Base-by-base conservation (phyloP, 2,329 filamentous ascomycete genomes). In the Fusarium albosuccineum region DNA sequence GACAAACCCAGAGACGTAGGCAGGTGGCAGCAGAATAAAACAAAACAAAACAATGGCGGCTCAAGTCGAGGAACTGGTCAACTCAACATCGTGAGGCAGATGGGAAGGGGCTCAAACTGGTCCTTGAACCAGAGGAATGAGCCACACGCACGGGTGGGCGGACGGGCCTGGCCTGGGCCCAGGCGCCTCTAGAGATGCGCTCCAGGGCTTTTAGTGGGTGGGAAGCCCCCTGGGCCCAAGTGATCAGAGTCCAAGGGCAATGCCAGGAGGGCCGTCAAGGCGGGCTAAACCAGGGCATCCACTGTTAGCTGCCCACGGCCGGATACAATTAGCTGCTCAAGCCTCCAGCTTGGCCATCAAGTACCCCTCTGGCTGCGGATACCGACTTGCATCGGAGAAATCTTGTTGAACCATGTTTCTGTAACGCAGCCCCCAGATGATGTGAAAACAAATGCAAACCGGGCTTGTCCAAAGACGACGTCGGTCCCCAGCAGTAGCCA, bases 301-400 rank as follows among this genome's bases (percentile, higher is more conserved):
- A 60, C 50, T 68, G 64, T 67, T 68, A 67, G 53, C 33, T 59
- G 5, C 16, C 39, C 34, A 60, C 53, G 54, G 13, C 46, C 17
- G 59, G 44, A 36, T 67, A 67, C 64, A 29, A 17, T 34, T 16
- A 41, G 42, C 8, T 37, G 17, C 22, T 27, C 26, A 13, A 37
- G 17, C 11, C 17, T 44, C 50, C 26, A 34, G 46, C 37, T 36
- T 30, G 17, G 22, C 13, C 9, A 17, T n/a, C 42, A 55, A 34
- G 64, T 67, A 67, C 36, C 37, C n/a, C 34, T 51, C 44, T 64
- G 56, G 45, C 54, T 39, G 10, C 41, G 33, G 59, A 37, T 67
- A 67, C 37, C 59, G 55, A 14, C 27, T 41, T 33, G 27, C 39
- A 46, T 46, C 52, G 41, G 51, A 54, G 40, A 54, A 54, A 54